Evolutionary conservation across 75 land plant species (phyloP).

Genomic region (Picea glauca): DNA sequence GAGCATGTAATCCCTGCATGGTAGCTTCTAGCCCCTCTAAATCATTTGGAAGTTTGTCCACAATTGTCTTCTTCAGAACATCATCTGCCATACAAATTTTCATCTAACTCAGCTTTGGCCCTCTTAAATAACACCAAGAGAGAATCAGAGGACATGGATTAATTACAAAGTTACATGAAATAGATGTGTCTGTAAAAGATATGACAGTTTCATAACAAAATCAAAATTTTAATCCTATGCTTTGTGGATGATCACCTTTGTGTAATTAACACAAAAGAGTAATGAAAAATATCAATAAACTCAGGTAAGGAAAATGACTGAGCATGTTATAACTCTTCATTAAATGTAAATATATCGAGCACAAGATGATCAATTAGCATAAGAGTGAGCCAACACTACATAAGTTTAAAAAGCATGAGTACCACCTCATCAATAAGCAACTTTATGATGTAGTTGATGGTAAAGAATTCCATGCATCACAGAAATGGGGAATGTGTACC

Average conservation of each 20-base stretch:
- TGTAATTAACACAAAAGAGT: neutral
- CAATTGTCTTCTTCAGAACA: slow-evolving; percentile 73
- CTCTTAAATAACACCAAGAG: neutral
- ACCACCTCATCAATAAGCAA: too few relatives aligned
- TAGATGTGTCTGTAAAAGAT: neutral
- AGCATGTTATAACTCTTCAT: too few relatives aligned
- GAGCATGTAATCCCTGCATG: slow-evolving; percentile 61
- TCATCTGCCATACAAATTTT: slow-evolving; percentile 58
- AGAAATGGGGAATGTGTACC: too few relatives aligned
- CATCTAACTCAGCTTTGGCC: neutral
- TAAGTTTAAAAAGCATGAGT: too few relatives aligned
- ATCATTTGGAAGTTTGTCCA: slow-evolving; percentile 93
- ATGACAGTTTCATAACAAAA: neutral
- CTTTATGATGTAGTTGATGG: too few relatives aligned
- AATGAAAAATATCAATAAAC: too few relatives aligned
- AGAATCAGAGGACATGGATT: neutral
- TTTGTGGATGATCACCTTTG: neutral
- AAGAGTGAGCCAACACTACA: too few relatives aligned
- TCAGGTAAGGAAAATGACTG: too few relatives aligned
- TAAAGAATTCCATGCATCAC: too few relatives aligned
- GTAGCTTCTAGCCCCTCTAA: slow-evolving; percentile 93
- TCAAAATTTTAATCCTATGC: neutral
- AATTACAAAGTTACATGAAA: neutral
- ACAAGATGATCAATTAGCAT: too few relatives aligned
- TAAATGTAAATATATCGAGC: too few relatives aligned